phyloP scores from a whole-genome alignment of 2,329 filamentous ascomycete species.

The Verticillium nonalfalfae region DNA sequence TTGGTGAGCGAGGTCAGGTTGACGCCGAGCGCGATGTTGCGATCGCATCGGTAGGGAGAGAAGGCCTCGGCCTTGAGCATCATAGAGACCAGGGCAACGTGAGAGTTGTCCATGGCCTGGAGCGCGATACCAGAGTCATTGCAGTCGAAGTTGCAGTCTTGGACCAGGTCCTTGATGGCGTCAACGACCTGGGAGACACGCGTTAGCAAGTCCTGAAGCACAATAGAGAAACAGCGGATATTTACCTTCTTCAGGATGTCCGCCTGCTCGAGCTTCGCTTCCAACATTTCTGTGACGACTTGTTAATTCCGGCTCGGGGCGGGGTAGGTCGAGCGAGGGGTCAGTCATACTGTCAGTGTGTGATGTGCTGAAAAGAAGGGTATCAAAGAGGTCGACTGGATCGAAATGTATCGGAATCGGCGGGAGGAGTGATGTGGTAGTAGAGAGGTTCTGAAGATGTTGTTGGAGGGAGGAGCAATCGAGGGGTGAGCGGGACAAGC shows the following conservation, averaged over 20 bases:
- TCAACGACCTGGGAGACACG: constrained; percentile 70
- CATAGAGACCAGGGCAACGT: constrained; percentile 98
- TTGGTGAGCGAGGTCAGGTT: constrained; percentile 96
- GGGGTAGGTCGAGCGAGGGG: neutral
- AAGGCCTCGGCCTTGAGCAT: constrained; percentile 94
- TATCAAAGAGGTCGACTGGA: neutral
- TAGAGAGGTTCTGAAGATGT: neutral
- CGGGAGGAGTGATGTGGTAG: neutral
- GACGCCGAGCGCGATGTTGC: constrained; percentile 96
- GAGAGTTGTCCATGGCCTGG: constrained; percentile 99
- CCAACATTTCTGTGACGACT: constrained; percentile 62
- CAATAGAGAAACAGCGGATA: neutral
- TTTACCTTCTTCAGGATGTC: constrained; percentile 85
- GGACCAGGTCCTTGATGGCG: constrained; percentile 97
- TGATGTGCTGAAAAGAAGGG: neutral
- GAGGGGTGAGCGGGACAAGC: neutral
- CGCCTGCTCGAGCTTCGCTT: constrained; percentile 95
- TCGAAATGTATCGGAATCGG: neutral
- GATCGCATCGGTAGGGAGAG: constrained; percentile 93
- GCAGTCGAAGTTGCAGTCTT: constrained; percentile 99
- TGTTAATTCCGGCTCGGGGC: neutral
- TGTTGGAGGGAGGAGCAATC: neutral
- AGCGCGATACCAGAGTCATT: constrained; percentile 98
- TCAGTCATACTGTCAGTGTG: neutral
- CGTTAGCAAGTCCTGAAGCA: neutral